Conservation (phyloP, 306 rosid species). For the Vigna reflexopilosa region DNA sequence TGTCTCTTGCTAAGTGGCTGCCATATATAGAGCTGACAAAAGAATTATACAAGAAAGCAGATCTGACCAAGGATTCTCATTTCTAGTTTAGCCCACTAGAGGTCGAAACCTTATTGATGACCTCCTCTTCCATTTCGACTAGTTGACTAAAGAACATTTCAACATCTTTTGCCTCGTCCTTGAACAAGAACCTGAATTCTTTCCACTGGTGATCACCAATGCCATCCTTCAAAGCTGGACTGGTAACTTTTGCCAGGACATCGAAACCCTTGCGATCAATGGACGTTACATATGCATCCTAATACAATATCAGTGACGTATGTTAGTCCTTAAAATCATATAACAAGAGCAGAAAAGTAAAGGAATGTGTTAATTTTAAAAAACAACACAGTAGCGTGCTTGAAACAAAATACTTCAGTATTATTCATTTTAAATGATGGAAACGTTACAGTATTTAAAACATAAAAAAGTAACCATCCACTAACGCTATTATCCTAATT, state of each 20-base stretch:
- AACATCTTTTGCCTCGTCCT: conserved; percentile 64
- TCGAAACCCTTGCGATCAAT: conserved; percentile 85
- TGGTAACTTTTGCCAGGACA: conserved; percentile 65
- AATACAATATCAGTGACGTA: conserved; percentile 30
- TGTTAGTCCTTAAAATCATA: conserved; percentile 33
- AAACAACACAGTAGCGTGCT: too few relatives aligned
- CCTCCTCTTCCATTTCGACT: conserved; percentile 87
- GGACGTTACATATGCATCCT: conserved; percentile 75
- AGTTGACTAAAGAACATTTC: conserved; percentile 77
- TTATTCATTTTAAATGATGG: too few relatives aligned
- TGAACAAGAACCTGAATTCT: conserved; percentile 68
- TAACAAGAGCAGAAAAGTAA: conserved; percentile 9
- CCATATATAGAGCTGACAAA: background rate
- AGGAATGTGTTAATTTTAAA: too few relatives aligned
- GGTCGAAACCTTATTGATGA: conserved; percentile 64
- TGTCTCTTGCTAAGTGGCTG: background rate
- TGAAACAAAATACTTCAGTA: too few relatives aligned
- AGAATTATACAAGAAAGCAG: background rate
- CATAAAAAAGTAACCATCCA: too few relatives aligned
- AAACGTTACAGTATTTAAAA: too few relatives aligned
- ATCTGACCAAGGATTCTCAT: conserved; percentile 2
- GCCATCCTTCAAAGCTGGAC: conserved; percentile 59
- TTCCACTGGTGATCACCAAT: conserved; percentile 68
- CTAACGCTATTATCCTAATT: too few relatives aligned
- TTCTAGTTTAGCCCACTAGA: conserved; percentile 66